Evolutionary conservation across 2,329 filamentous ascomycete species (phyloP).

Genomic region (Simplicillium sp.): DNA sequence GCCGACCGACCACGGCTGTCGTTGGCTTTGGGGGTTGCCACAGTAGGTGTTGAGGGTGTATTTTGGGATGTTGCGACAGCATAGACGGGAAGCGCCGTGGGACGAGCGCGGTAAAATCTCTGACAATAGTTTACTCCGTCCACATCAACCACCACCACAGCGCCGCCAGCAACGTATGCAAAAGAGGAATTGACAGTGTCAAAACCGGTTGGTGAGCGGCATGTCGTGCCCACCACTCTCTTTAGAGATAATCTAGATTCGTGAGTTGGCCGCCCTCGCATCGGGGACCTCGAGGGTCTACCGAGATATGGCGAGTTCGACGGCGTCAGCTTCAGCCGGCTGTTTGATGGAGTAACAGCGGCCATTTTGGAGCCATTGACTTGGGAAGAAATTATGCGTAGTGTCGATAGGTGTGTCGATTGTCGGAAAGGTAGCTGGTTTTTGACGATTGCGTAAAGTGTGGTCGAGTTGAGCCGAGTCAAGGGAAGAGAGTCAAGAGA

Average conservation of each 20-base stretch:
- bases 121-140: constrained; percentile 61
- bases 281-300: constrained; percentile 54
- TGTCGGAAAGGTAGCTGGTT: no score
- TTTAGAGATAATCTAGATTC: constrained; percentile 62
- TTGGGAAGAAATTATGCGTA: constrained; percentile 5
- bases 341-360: constrained; percentile 42
- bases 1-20: constrained; percentile 52
- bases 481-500: no score
- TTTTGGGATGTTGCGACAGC: constrained; percentile 43
- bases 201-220: constrained; percentile 74
- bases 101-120: constrained; percentile 83
- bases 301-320: constrained; percentile 64
- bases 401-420: no score
- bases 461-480: no score
- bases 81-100: constrained; percentile 61
- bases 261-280: constrained; percentile 35
- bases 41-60: constrained; percentile 37
- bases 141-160: constrained; percentile 81
- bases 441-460: no score
- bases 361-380: constrained; percentile 50
- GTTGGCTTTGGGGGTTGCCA: constrained; percentile 50
- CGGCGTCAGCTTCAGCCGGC: constrained; percentile 61
- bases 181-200: constrained; percentile 71
- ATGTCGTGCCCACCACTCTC: constrained; percentile 86
- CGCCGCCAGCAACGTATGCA: constrained; percentile 85